A percentile compares a stretch with the other conserved stretches of the same genome.
These are phyloP conservation scores for Bretschneidera sinensis DNA, from an alignment of 345 rosid genomes.

Conservation along the genomic window DNA sequence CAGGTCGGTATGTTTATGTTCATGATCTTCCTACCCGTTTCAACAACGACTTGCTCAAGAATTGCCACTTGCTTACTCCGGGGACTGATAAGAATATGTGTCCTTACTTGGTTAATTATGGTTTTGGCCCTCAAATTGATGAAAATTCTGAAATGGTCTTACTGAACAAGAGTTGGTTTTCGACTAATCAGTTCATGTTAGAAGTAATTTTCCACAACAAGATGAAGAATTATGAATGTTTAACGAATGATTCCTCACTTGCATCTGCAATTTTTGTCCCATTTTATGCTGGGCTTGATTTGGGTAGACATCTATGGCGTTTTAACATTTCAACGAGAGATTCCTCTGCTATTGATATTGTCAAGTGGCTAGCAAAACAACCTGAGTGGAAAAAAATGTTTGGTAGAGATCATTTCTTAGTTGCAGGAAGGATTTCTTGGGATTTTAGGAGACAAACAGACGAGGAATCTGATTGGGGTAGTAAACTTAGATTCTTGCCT, in stretches of 20 bases:
- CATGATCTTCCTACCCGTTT: constrained; percentile 53
- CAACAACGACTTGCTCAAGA: constrained; percentile 43
- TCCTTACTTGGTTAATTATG: constrained; percentile 46
- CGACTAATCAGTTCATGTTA: constrained; percentile 61
- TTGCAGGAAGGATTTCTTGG: constrained; percentile 70
- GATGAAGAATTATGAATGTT: constrained; percentile 54
- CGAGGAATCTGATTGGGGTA: constrained; percentile 61
- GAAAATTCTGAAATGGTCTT: constrained; percentile 33
- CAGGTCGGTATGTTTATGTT: constrained; percentile 52
- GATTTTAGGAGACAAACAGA: constrained; percentile 62
- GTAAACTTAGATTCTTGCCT: constrained; percentile 60
- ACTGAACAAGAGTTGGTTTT: constrained; percentile 42
- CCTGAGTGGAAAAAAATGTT: constrained; percentile 53
- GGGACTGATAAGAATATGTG: constrained; percentile 60
- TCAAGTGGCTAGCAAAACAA: constrained; percentile 39
- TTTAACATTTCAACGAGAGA: constrained; percentile 43
- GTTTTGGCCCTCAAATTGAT: constrained; percentile 46
- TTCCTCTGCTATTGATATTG: constrained; percentile 36
- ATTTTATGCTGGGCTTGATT: constrained; percentile 63
- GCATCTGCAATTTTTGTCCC: constrained; percentile 65
- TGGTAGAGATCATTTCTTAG: constrained; percentile 66
- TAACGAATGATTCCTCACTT: constrained; percentile 46
- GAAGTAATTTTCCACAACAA: constrained; percentile 59
- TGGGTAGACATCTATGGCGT: constrained; percentile 53
- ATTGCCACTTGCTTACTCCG: constrained; percentile 39